Percentiles rank a stretch among this genome's conserved stretches.
These are phyloP conservation scores for Teratosphaeria zuluensis DNA, from an alignment of 2,329 filamentous ascomycete species.

Conservation along the genomic window DNA sequence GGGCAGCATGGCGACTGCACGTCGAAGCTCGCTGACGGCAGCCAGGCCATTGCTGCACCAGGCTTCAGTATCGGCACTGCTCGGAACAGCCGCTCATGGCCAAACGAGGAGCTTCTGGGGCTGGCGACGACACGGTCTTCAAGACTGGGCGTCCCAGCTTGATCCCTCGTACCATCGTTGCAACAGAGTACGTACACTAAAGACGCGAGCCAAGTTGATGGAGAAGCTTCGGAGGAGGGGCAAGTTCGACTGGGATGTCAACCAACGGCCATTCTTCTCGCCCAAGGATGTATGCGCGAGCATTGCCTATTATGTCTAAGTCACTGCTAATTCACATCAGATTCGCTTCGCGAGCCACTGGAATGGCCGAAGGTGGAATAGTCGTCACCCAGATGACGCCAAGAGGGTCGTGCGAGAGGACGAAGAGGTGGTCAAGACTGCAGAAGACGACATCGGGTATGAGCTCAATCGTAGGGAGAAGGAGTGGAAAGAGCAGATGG, in stretches of 20 bases:
- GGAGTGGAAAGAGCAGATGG: constrained; percentile 26
- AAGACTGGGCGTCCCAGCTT: constrained; percentile 20
- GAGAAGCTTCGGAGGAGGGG: constrained; percentile 21
- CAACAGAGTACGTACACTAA: constrained; percentile 18
- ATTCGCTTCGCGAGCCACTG: constrained; percentile 21
- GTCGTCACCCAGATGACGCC: constrained; percentile 5
- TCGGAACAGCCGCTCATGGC: constrained; percentile 3
- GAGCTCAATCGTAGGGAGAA: constrained; percentile 22
- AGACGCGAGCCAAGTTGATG: constrained; percentile 23
- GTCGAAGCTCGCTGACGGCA: constrained; percentile 1
- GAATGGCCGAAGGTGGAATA: constrained; percentile 3
- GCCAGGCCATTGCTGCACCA: constrained; percentile 6
- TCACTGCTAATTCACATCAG: constrained; percentile 7
- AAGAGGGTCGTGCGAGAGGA: constrained; percentile 5
- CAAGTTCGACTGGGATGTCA: constrained; percentile 22
- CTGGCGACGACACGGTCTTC: constrained; percentile 11
- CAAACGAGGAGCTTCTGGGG: constrained; percentile 16
- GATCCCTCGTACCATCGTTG: constrained; percentile 24
- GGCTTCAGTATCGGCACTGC: constrained; percentile 6
- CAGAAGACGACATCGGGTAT: constrained; percentile 5
- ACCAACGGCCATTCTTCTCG: constrained; percentile 17
- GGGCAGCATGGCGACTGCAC: constrained; percentile 6
- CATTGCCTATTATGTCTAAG: not conserved
- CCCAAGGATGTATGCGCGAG: constrained; percentile 7
- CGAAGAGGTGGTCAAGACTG: constrained; percentile 1